phyloP scores from a whole-genome alignment of 2,329 filamentous ascomycete species.

The Tolypocladium paradoxum region DNA sequence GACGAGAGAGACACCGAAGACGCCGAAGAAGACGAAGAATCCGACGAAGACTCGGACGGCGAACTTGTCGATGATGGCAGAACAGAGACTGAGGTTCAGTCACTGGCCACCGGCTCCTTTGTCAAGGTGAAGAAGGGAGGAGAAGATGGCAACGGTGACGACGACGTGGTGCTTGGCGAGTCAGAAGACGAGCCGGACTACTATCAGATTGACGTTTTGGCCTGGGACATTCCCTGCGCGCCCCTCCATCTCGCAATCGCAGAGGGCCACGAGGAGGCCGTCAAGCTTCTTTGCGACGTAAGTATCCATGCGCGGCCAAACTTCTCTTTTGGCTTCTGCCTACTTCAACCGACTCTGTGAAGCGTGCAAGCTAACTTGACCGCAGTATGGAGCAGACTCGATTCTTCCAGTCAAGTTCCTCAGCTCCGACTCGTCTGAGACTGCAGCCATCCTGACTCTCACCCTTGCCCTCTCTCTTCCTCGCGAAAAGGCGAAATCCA shows the following conservation, averaged over 20 bases:
- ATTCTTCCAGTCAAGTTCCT: conserved; percentile 63
- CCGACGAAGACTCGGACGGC: conserved; percentile 31
- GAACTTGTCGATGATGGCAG: conserved; percentile 34
- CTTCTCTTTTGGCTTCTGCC: not conserved
- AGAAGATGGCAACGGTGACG: conserved; percentile 13
- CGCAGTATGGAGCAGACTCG: conserved; percentile 67
- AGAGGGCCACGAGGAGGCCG: conserved; percentile 57
- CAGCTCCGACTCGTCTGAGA: conserved; percentile 34
- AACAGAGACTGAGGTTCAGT: conserved; percentile 39
- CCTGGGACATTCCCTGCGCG: conserved; percentile 67
- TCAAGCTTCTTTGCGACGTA: conserved; percentile 56
- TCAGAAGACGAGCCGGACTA: conserved; percentile 61
- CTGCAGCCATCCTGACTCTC: conserved; percentile 56
- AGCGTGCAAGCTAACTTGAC: not conserved
- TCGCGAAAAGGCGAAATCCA: conserved; percentile 49
- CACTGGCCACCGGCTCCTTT: conserved; percentile 60
- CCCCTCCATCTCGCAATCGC: conserved; percentile 72
- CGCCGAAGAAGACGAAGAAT: conserved; percentile 16
- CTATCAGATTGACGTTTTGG: conserved; percentile 66
- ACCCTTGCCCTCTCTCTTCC: conserved; percentile 57
- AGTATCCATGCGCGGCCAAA: conserved; percentile 7
- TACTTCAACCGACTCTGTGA: not conserved
- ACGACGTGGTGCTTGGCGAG: conserved; percentile 40
- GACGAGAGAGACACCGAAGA: conserved; percentile 5
- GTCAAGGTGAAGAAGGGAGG: conserved; percentile 50